Percentiles rank a stretch among this genome's conserved stretches.
Conservation (phyloP, 768 basidiomycete genomes). For the Termitomyces sp. region DNA sequence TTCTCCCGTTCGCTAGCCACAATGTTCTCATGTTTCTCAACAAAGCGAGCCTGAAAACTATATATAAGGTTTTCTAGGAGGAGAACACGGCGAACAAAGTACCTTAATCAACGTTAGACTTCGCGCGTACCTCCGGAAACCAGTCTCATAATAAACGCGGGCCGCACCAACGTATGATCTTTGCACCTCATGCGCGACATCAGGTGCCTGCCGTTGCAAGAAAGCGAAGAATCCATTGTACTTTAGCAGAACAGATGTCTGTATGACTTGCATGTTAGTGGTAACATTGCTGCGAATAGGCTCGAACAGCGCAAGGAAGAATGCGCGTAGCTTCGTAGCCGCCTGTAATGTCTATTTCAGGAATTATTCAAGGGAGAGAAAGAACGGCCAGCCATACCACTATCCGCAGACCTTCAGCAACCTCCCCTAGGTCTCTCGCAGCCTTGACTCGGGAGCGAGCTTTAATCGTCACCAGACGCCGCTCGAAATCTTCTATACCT, state of each 20-base stretch:
- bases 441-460: conserved; percentile 82
- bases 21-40: conserved; percentile 70
- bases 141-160: conserved; percentile 93
- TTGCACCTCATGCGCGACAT: conserved; percentile 84
- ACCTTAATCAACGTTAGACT: conserved; percentile 81
- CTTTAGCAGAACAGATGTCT: conserved; percentile 82
- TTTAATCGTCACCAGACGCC: conserved; percentile 62
- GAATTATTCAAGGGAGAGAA: not conserved
- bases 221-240: conserved; percentile 82
- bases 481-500: conserved; percentile 79
- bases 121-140: conserved; percentile 85
- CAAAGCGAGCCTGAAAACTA: conserved; percentile 50
- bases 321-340: conserved; percentile 81
- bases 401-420: conserved; percentile 84
- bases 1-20: conserved; percentile 41
- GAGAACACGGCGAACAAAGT: conserved; percentile 6
- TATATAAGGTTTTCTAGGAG: not conserved
- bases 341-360: conserved; percentile 49
- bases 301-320: conserved; percentile 80
- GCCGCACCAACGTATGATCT: conserved; percentile 81
- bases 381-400: conserved; percentile 52
- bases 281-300: conserved; percentile 82
- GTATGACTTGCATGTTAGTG: conserved; percentile 91
- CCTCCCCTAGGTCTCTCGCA: conserved; percentile 76
- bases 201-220: conserved; percentile 76